Conservation (phyloP, 2,329 filamentous ascomycete species). For the Blastomyces silverae region DNA sequence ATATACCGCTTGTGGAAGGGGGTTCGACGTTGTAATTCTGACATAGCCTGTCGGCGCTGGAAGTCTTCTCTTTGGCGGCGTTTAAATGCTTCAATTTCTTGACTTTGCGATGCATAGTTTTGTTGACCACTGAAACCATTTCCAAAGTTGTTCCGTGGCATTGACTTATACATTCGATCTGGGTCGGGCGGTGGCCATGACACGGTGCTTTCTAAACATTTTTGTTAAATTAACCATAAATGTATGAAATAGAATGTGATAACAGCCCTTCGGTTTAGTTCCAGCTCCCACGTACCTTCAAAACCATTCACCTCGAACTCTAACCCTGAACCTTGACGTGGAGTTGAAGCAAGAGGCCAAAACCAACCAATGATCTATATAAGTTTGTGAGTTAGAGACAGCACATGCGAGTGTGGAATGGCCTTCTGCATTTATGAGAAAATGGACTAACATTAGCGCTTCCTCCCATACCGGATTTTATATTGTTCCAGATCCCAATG, state of each 20-base stretch:
- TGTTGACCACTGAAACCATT: constrained; percentile 28
- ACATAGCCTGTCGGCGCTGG: constrained; percentile 36
- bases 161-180: constrained; percentile 41
- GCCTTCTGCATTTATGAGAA: constrained; percentile 5
- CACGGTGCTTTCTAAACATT: constrained; percentile 29
- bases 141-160: constrained; percentile 18
- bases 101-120: constrained; percentile 15
- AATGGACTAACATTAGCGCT: constrained; percentile 38
- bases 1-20: constrained; percentile 39
- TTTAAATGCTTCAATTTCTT: constrained; percentile 49
- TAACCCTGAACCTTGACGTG: constrained; percentile 42
- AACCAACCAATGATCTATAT: constrained; percentile 50
- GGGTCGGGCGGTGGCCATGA: constrained; percentile 47
- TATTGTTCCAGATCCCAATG: constrained; percentile 55
- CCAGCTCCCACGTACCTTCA: constrained; percentile 40
- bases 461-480: constrained; percentile 54
- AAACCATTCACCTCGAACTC: constrained; percentile 55
- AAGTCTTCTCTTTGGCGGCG: constrained; percentile 49
- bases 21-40: constrained; percentile 34
- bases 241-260: background rate
- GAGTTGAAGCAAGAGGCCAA: constrained; percentile 53
- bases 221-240: background rate
- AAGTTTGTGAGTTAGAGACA: background rate
- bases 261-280: background rate
- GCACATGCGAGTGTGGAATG: background rate